Percentiles rank a stretch among this genome's conserved stretches.
These are phyloP conservation scores for Colletotrichum agaves DNA, from an alignment of 2,329 filamentous ascomycete species.

Conservation along the genomic window DNA sequence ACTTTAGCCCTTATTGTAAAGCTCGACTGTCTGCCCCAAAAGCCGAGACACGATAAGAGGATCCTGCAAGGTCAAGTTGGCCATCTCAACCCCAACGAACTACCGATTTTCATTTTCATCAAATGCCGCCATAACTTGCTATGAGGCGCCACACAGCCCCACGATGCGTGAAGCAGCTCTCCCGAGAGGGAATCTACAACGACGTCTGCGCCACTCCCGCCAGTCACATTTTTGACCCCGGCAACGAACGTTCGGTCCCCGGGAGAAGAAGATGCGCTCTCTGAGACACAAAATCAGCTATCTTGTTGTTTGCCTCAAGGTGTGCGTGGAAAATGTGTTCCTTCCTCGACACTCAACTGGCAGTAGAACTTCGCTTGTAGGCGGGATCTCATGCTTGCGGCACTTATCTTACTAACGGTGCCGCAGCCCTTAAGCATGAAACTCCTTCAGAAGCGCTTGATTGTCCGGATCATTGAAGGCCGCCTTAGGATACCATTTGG, in stretches of 20 bases:
- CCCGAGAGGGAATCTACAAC: slow-evolving; percentile 57
- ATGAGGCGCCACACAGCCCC: slow-evolving; percentile 56
- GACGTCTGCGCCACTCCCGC: slow-evolving; percentile 47
- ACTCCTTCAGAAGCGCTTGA: slow-evolving; percentile 10
- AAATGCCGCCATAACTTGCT: slow-evolving; percentile 60
- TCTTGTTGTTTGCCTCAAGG: slow-evolving; percentile 32
- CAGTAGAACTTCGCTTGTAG: slow-evolving; percentile 18
- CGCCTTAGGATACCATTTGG: slow-evolving; percentile 26
- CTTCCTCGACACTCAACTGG: slow-evolving; percentile 14
- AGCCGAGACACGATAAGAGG: slow-evolving; percentile 11
- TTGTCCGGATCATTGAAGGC: slow-evolving; percentile 15
- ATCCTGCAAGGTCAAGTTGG: slow-evolving; percentile 25
- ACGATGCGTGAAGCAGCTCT: slow-evolving; percentile 54
- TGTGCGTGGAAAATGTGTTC: slow-evolving; percentile 28
- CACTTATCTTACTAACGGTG: slow-evolving; percentile 27
- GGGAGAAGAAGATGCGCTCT: slow-evolving; percentile 47
- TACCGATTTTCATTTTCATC: slow-evolving; percentile 47
- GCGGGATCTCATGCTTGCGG: slow-evolving; percentile 24
- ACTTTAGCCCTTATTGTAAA: not conserved
- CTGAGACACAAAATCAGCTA: not conserved
- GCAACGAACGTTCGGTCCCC: slow-evolving; percentile 47
- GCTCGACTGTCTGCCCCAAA: not conserved
- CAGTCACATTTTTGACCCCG: slow-evolving; percentile 44
- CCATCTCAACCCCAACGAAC: slow-evolving; percentile 50
- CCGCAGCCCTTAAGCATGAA: slow-evolving; percentile 15